Percentiles rank a stretch among this genome's conserved stretches.
Conservation (phyloP, 2,329 filamentous ascomycete species). For the Fusarium pseudocircinatum region DNA sequence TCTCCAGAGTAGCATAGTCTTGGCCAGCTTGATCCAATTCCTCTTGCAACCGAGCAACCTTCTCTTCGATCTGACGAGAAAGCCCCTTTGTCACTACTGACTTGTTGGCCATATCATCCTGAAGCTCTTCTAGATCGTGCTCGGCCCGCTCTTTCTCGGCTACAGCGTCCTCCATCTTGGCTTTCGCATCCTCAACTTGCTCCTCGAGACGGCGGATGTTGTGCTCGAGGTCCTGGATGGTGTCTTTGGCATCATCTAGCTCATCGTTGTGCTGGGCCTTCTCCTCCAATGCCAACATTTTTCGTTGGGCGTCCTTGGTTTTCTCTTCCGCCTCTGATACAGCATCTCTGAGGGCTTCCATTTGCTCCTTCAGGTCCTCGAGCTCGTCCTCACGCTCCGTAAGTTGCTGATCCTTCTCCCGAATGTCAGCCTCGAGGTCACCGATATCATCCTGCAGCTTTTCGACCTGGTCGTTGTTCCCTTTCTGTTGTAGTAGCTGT, state of each 20-base stretch:
- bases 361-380: conserved; percentile 69
- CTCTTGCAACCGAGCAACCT: conserved; percentile 70
- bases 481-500: conserved; percentile 66
- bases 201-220: conserved; percentile 63
- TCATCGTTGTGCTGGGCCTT: conserved; percentile 62
- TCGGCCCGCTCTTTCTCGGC: conserved; percentile 67
- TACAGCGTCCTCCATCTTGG: conserved; percentile 63
- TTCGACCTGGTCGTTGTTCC: conserved; percentile 67
- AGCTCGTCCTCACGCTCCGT: conserved; percentile 80
- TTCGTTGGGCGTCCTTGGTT: conserved; percentile 64
- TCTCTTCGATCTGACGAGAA: conserved; percentile 79
- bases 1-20: conserved; percentile 62
- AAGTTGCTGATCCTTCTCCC: conserved; percentile 78
- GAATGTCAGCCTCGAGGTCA: conserved; percentile 78
- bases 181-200: conserved; percentile 64
- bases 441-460: conserved; percentile 78
- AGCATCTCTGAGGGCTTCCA: conserved; percentile 67
- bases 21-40: conserved; percentile 67
- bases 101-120: conserved; percentile 82
- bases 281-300: conserved; percentile 65
- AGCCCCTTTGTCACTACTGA: conserved; percentile 79
- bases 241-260: conserved; percentile 65
- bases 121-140: conserved; percentile 70
- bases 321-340: conserved; percentile 65
- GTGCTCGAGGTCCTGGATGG: conserved; percentile 67